A percentile compares a stretch with the other conserved stretches of the same genome.
Conservation (phyloP, 306 rosid species). For the Parietaria judaica region DNA sequence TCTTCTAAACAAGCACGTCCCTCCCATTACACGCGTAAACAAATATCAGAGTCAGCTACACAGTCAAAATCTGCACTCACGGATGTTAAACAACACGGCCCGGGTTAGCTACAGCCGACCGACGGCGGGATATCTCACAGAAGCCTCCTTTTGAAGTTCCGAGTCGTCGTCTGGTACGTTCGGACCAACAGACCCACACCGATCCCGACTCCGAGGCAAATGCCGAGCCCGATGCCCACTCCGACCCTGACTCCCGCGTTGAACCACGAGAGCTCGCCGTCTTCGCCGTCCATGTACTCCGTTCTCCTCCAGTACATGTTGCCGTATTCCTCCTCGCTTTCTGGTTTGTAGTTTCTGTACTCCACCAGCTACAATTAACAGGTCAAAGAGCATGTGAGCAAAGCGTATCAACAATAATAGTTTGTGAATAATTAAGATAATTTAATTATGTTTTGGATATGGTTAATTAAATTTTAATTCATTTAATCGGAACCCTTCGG, state of each 20-base stretch:
- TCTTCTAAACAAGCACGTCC: conserved; percentile 17
- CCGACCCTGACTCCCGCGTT: conserved; percentile 36
- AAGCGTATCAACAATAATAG: neutral
- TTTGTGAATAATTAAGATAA: too few species aligned
- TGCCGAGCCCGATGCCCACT: conserved; percentile 32
- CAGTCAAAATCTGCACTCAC: conserved; percentile 23
- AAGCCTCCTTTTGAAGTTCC: conserved; percentile 24
- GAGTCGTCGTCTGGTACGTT: conserved; percentile 29
- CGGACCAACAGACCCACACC: conserved; percentile 31
- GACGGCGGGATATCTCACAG: conserved; percentile 15
- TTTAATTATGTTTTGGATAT: too few species aligned
- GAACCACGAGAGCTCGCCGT: conserved; percentile 35
- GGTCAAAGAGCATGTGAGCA: neutral
- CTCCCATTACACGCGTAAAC: conserved; percentile 11
- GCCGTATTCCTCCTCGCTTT: conserved; percentile 8
- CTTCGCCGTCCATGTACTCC: conserved; percentile 30
- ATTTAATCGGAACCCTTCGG: too few species aligned
- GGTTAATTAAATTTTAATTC: too few species aligned
- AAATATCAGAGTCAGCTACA: conserved; percentile 20
- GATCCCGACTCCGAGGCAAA: conserved; percentile 29
- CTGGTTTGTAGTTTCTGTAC: conserved; percentile 23
- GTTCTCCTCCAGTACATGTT: conserved; percentile 25
- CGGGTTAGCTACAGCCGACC: conserved; percentile 18
- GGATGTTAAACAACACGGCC: conserved; percentile 5
- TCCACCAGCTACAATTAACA: conserved; percentile 14